Percentiles rank a stretch among this genome's conserved stretches.
phyloP scores from a whole-genome alignment of 1,284 basidiomycete genomes.

The Rugosomyces carneus region DNA sequence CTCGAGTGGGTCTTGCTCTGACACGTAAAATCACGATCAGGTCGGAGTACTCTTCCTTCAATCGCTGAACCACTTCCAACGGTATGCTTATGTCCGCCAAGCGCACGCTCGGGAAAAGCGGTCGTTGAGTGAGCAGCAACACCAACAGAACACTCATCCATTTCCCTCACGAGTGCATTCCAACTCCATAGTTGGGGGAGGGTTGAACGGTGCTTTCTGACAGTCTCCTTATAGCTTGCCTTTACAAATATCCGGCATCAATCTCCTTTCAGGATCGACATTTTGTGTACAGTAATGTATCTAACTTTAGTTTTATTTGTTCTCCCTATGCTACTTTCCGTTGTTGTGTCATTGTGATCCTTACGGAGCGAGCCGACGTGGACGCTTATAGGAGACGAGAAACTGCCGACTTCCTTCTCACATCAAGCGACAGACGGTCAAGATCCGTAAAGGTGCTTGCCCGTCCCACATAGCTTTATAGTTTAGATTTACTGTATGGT shows the following conservation, averaged over 20 bases:
- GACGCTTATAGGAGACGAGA: background rate
- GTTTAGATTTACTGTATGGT: too few relatives aligned
- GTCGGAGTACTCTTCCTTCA: conserved; percentile 82
- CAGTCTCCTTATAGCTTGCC: background rate
- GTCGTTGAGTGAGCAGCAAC: conserved; percentile 28
- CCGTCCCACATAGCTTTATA: background rate
- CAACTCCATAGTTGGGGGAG: conserved; percentile 25
- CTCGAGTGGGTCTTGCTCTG: conserved; percentile 5
- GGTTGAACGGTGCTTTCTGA: conserved; percentile 20
- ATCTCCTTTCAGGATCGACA: background rate
- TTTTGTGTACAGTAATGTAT: background rate
- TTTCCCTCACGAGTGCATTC: conserved; percentile 23
- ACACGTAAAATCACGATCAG: conserved; percentile 34
- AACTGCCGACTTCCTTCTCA: background rate
- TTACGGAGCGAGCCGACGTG: background rate
- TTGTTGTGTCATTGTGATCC: background rate
- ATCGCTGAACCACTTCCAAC: conserved; percentile 86
- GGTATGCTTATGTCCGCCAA: conserved; percentile 77
- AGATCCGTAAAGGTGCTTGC: too few relatives aligned
- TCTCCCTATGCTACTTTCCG: background rate
- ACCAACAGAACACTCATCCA: conserved; percentile 20
- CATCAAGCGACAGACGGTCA: background rate
- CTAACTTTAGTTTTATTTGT: background rate
- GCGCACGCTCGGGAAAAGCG: conserved; percentile 55
- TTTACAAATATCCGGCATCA: background rate